Evolutionary conservation across 768 basidiomycete genomes (phyloP).

Genomic region (Leucocoprinus birnbaumii): DNA sequence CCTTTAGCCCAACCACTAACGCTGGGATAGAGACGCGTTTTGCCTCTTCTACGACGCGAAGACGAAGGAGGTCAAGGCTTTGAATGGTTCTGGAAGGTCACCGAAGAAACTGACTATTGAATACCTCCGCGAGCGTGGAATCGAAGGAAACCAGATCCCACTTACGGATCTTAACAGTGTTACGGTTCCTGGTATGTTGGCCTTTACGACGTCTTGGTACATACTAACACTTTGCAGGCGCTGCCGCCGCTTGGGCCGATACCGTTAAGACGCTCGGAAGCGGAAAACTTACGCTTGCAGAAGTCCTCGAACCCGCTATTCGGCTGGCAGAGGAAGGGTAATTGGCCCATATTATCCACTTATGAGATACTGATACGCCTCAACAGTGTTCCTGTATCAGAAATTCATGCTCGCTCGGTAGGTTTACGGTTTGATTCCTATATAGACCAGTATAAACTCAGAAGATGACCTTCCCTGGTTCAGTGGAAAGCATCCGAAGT

Average conservation of each 20-base stretch:
- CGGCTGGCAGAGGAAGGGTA: constrained; percentile 90
- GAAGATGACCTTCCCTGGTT: not conserved
- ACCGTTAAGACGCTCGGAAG: constrained; percentile 82
- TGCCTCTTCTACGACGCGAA: constrained; percentile 90
- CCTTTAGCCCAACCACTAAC: too few relatives aligned
- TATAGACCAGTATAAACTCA: too few relatives aligned
- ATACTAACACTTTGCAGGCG: constrained; percentile 42
- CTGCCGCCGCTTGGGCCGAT: constrained; percentile 95
- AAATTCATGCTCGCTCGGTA: constrained; percentile 65
- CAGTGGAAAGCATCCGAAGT: constrained; percentile 64
- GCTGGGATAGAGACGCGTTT: constrained; percentile 71
- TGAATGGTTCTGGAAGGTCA: constrained; percentile 91
- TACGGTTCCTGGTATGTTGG: constrained; percentile 66
- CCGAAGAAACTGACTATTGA: constrained; percentile 79
- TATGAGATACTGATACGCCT: not conserved
- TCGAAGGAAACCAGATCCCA: constrained; percentile 68
- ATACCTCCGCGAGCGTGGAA: constrained; percentile 64
- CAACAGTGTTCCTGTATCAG: constrained; percentile 82
- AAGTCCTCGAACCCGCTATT: constrained; percentile 88
- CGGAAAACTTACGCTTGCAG: constrained; percentile 56
- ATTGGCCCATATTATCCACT: constrained; percentile 10
- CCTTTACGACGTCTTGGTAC: not conserved
- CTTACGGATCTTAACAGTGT: constrained; percentile 83
- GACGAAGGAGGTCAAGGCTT: constrained; percentile 75
- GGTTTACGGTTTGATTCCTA: constrained; percentile 8